Percentiles rank a stretch among this genome's conserved stretches.
phyloP scores from a whole-genome alignment of 208 protist species.

The Polymyxa betae region DNA sequence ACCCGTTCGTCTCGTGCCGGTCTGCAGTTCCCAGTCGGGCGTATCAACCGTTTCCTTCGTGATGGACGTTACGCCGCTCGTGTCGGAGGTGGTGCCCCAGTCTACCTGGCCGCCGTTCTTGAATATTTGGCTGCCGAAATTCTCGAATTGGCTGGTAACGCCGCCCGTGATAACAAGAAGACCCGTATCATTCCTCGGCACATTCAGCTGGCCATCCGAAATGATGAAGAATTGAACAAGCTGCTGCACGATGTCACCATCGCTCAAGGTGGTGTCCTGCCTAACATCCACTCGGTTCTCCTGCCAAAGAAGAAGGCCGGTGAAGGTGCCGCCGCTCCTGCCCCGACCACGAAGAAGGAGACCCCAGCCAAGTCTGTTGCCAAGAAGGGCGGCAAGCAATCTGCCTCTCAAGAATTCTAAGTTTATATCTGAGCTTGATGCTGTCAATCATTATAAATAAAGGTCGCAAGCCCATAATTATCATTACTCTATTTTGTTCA shows the following conservation, averaged over 20 bases:
- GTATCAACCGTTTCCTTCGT: slow-evolving; percentile 89
- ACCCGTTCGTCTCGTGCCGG: slow-evolving; percentile 84
- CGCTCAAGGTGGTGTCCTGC: slow-evolving; percentile 88
- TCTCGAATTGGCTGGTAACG: slow-evolving; percentile 90
- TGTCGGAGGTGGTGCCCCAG: slow-evolving; percentile 93
- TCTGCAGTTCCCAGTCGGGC: slow-evolving; percentile 97
- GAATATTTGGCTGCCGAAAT: slow-evolving; percentile 96
- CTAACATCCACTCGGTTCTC: slow-evolving; percentile 87
- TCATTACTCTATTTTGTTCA: too few relatives aligned
- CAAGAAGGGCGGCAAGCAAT: slow-evolving; percentile 42
- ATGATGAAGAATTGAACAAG: slow-evolving; percentile 91
- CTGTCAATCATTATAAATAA: not conserved
- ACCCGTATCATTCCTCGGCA: slow-evolving; percentile 88
- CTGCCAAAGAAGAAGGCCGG: slow-evolving; percentile 76
- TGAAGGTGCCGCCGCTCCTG: slow-evolving; percentile 53
- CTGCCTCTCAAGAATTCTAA: slow-evolving; percentile 48
- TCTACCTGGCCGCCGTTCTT: slow-evolving; percentile 97
- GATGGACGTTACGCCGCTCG: slow-evolving; percentile 77
- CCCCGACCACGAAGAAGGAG: not conserved
- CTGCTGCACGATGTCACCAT: slow-evolving; percentile 87
- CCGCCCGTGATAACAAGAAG: slow-evolving; percentile 86
- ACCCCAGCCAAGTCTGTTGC: not conserved
- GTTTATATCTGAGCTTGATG: not conserved
- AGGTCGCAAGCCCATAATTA: too few relatives aligned
- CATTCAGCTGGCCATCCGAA: slow-evolving; percentile 87